Evolutionary conservation across 2,329 filamentous ascomycete species (phyloP).

Genomic region (Pseudocercospora fuligena): DNA sequence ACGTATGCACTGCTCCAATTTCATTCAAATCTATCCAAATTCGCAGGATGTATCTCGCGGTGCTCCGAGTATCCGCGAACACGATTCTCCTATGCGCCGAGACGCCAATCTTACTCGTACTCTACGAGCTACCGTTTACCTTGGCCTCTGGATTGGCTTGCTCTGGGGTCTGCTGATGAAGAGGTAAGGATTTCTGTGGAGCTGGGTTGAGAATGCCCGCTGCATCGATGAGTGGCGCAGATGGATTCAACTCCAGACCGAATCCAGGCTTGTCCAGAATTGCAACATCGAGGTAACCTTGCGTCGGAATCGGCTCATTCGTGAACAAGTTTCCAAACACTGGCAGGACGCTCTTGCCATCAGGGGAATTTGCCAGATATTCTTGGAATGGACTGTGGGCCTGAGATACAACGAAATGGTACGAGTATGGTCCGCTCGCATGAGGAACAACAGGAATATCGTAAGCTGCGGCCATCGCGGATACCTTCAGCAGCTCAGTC

Average conservation of each 20-base stretch:
- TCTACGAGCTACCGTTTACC: conserved; percentile 18
- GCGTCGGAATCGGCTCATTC: conserved; percentile 85
- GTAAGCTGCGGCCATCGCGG: conserved; percentile 87
- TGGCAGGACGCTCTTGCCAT: conserved; percentile 85
- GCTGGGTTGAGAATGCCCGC: conserved; percentile 72
- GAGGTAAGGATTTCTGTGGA: conserved; percentile 50
- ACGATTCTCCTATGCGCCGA: not conserved
- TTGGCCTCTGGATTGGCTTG: conserved; percentile 16
- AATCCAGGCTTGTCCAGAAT: conserved; percentile 90
- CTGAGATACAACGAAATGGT: conserved; percentile 94
- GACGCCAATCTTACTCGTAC: not conserved
- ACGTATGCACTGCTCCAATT: not conserved
- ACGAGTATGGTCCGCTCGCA: conserved; percentile 90
- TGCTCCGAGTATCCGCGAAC: not conserved
- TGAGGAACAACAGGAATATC: conserved; percentile 96
- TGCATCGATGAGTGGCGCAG: conserved; percentile 78
- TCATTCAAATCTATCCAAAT: conserved; percentile 2
- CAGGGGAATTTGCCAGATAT: conserved; percentile 90
- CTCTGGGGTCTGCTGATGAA: conserved; percentile 33
- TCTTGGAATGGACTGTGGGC: conserved; percentile 94
- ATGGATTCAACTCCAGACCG: conserved; percentile 83
- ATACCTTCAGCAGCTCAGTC: conserved; percentile 88
- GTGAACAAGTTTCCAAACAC: conserved; percentile 91
- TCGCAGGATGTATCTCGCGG: conserved; percentile 2
- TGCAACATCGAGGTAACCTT: conserved; percentile 78